Base-by-base conservation (phyloP, 768 basidiomycete genomes). In the Termitomyces sp. region DNA sequence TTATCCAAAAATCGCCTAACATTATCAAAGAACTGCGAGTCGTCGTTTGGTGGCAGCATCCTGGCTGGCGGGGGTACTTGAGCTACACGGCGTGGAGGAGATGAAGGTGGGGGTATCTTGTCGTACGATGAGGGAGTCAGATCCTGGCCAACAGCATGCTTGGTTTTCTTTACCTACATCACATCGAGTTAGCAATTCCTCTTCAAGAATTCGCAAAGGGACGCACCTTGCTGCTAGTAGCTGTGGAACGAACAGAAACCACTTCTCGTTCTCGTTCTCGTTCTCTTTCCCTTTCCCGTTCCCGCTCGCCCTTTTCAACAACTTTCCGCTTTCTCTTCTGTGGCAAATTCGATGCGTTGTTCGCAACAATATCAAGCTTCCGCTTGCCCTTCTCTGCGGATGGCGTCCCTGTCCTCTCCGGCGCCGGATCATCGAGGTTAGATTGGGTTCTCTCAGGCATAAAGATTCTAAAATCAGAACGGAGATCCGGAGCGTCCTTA, bases 1-100 rank as follows among this genome's bases (percentile, higher is more conserved):
- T 82, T 87, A 59, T 89, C 87, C 48, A 94, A 76, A 1, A 83
- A 79, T 16, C 84, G 84, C 67, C 87, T 89, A 53, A 98, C 94
- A 32, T 90, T 90, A 61, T 97, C 95, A 71, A 99, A 99, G 76
- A 98, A 98, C 58, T 88, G 88, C 3, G 84, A 79, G 55, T 94
- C 76, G 61, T 81, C 79, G 46, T 74, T 73, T 11, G 71, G 66
- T 9, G 67, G 64, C 8, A 73, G 65, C 22, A 69, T 57, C 40
- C 70, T 72, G 18, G 70, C 58, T n/a, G 74, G 66, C 6, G 69
- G 73, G 2, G 72, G 66, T 7, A 71, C 69, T 13, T 59, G 58
- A 66, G 63, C n/a, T 24, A 28, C 53, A 45, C 73, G 77, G 55
- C 60, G 59, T 42, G 62, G 64, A 28, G 62, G 64, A 28, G 70